Evolutionary conservation across 805 yeast genomes (phyloP).

Genomic region (Candida loeiensis): DNA sequence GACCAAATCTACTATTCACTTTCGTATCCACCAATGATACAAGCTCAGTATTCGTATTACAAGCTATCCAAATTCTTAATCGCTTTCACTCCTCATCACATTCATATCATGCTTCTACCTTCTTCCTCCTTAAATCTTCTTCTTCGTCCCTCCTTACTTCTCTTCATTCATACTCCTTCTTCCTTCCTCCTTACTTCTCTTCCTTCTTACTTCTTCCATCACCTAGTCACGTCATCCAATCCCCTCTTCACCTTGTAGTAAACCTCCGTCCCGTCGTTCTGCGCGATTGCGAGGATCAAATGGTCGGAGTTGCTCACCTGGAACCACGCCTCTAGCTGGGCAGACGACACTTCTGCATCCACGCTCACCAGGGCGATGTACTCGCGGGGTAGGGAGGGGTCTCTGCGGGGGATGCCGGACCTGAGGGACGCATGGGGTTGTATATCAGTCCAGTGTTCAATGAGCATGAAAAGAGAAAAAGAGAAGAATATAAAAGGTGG

Average conservation of each 20-base stretch:
- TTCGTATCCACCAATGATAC: too few species aligned
- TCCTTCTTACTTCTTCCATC: background rate
- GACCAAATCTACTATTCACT: too few species aligned
- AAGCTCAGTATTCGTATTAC: too few species aligned
- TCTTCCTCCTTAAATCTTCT: too few species aligned
- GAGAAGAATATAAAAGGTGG: too few species aligned
- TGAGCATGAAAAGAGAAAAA: slow-evolving; percentile 4
- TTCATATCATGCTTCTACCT: too few species aligned
- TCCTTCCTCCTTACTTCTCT: background rate
- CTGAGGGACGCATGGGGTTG: slow-evolving; percentile 2
- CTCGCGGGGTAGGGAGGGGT: slow-evolving; percentile 1
- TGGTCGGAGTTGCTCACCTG: slow-evolving; percentile 1
- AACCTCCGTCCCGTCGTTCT: slow-evolving; percentile 8
- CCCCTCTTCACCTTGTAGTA: slow-evolving; percentile 6
- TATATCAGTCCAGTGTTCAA: slow-evolving; percentile 9
- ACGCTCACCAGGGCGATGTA: slow-evolving; percentile 4
- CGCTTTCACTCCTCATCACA: too few species aligned
- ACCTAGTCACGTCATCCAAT: background rate
- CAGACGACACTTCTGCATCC: background rate
- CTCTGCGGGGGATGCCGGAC: slow-evolving; percentile 6
- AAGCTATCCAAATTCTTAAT: too few species aligned
- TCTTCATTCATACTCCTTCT: background rate
- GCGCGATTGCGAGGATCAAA: slow-evolving; percentile 8
- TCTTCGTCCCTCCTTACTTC: background rate
- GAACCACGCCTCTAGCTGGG: slow-evolving; percentile 4